Percentiles rank a stretch among this genome's conserved stretches.
These are phyloP conservation scores for Aspergillus biplanus DNA, from an alignment of 495 filamentous ascomycete genomes.

Conservation along the genomic window DNA sequence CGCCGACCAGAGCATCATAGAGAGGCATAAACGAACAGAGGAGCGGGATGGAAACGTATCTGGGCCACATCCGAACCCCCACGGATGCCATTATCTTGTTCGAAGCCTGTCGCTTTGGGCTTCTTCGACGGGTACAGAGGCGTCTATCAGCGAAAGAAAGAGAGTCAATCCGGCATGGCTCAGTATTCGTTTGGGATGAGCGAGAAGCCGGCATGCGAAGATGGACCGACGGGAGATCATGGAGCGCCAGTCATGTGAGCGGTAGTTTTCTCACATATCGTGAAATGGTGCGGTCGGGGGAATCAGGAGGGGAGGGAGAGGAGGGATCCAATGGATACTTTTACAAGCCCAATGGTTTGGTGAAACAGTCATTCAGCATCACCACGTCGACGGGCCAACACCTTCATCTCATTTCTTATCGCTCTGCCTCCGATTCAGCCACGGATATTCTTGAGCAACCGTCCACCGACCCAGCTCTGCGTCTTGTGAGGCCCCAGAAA, in stretches of 20 bases:
- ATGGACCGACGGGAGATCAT: slow-evolving; percentile 99
- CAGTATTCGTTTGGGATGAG: slow-evolving; percentile 99
- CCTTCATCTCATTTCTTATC: slow-evolving; percentile 96
- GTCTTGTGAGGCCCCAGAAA: slow-evolving; percentile 82
- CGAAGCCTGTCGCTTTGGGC: slow-evolving; percentile 89
- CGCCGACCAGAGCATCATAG: no score
- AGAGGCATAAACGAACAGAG: no score
- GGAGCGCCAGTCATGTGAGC: slow-evolving; percentile 96
- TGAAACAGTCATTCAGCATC: slow-evolving; percentile 99
- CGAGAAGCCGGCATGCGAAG: slow-evolving; percentile 96
- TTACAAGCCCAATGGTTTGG: slow-evolving; percentile 94
- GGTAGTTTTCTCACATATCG: slow-evolving; percentile 97
- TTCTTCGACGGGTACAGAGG: slow-evolving; percentile 89
- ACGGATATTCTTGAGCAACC: slow-evolving; percentile 74
- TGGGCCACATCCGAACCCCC: slow-evolving; percentile 88
- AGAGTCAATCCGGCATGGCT: slow-evolving; percentile 92
- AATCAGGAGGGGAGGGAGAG: slow-evolving; percentile 77
- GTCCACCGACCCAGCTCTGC: slow-evolving; percentile 75
- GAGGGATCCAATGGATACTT: slow-evolving; percentile 94
- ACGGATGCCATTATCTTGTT: slow-evolving; percentile 96
- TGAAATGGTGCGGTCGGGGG: slow-evolving; percentile 82
- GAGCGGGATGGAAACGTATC: slow-evolving; percentile 90
- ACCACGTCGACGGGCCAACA: slow-evolving; percentile 89
- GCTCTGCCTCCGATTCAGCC: slow-evolving; percentile 70
- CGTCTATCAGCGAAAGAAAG: slow-evolving; percentile 96